phyloP scores from a whole-genome alignment of 345 rosid genomes.

The Anacardium occidentale region DNA sequence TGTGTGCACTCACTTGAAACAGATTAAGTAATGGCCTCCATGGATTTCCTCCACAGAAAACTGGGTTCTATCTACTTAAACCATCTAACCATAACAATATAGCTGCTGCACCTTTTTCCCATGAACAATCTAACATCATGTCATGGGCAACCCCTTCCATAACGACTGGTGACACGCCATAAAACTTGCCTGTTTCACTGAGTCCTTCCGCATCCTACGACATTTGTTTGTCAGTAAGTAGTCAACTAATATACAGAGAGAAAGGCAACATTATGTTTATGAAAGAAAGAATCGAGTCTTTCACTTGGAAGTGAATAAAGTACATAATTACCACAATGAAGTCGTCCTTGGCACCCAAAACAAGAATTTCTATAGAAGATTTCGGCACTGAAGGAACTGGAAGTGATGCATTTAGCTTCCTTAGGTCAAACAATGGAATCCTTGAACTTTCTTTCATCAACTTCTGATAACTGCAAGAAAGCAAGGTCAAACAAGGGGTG shows the following conservation, averaged over 20 bases:
- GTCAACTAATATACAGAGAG: neutral
- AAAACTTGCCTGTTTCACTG: slow-evolving; percentile 61
- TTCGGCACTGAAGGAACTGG: slow-evolving; percentile 66
- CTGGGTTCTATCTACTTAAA: slow-evolving; percentile 18
- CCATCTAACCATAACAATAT: slow-evolving; percentile 58
- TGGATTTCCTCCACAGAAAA: neutral
- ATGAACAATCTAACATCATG: slow-evolving; percentile 82
- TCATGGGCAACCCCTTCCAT: slow-evolving; percentile 82
- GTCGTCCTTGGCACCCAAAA: slow-evolving; percentile 74
- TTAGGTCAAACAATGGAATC: slow-evolving; percentile 73
- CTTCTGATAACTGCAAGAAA: slow-evolving; percentile 64
- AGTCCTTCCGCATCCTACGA: slow-evolving; percentile 65
- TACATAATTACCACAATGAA: slow-evolving; percentile 68
- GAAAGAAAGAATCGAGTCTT: neutral
- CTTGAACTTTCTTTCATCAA: slow-evolving; percentile 77
- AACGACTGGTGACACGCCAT: slow-evolving; percentile 54
- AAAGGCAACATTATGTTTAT: neutral
- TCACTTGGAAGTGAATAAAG: neutral
- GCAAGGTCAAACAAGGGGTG: slow-evolving; percentile 6
- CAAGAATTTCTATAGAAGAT: slow-evolving; percentile 49
- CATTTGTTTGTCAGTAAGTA: neutral
- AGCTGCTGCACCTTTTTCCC: slow-evolving; percentile 67
- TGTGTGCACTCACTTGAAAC: neutral
- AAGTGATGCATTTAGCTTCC: slow-evolving; percentile 81
- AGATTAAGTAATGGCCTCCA: neutral